A percentile compares a stretch with the other conserved stretches of the same genome.
Conservation (phyloP, 1,139 yeast genomes). For the Scheffersomyces insectosa region DNA sequence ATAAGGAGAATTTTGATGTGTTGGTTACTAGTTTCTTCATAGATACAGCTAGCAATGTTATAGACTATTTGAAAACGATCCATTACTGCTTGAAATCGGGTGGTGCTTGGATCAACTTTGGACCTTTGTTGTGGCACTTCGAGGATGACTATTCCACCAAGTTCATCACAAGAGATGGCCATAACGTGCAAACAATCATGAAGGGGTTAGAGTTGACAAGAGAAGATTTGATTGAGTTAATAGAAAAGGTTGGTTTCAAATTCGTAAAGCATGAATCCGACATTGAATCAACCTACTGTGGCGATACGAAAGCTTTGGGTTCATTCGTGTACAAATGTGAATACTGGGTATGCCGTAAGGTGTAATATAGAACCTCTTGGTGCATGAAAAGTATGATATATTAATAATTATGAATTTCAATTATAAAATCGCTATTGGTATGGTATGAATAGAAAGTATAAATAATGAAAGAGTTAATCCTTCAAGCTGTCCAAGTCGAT, state of each 20-base stretch:
- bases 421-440: too few species aligned
- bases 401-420: too few species aligned
- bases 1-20: constrained; percentile 46
- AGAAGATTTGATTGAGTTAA: constrained; percentile 56
- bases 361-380: background rate
- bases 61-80: constrained; percentile 67
- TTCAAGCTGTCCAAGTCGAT: constrained; percentile 12
- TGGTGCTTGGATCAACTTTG: constrained; percentile 81
- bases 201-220: constrained; percentile 66
- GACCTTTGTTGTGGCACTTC: constrained; percentile 86
- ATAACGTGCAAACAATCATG: constrained; percentile 31
- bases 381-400: too few species aligned
- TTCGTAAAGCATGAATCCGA: constrained; percentile 46
- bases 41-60: constrained; percentile 74
- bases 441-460: too few species aligned
- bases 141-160: constrained; percentile 51
- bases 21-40: constrained; percentile 75
- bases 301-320: constrained; percentile 55
- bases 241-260: constrained; percentile 55
- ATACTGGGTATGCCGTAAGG: constrained; percentile 63
- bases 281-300: constrained; percentile 56
- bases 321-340: constrained; percentile 65
- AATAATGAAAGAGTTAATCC: background rate
- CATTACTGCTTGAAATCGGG: constrained; percentile 49
- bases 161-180: constrained; percentile 17